Evolutionary conservation across 2,329 filamentous ascomycete genomes (phyloP).

Genomic region (Talaromyces pinophilus): DNA sequence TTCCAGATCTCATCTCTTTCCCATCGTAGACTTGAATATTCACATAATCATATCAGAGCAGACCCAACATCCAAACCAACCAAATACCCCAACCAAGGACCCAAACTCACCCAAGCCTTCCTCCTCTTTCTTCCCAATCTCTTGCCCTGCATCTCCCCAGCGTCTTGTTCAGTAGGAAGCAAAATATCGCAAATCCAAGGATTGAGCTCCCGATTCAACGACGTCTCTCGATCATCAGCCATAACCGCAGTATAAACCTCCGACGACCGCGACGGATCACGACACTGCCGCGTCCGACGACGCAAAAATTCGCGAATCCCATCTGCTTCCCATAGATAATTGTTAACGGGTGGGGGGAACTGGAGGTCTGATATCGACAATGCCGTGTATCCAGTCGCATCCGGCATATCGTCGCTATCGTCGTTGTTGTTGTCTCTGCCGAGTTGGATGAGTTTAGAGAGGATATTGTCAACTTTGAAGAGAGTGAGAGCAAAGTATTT

Average conservation of each 20-base stretch:
- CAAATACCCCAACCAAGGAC: conserved; percentile 22
- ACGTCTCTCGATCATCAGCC: conserved; percentile 7
- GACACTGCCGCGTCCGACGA: conserved; percentile 21
- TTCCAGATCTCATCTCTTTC: neutral
- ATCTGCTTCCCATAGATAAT: conserved; percentile 21
- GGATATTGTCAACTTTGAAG: conserved; percentile 27
- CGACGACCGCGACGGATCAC: conserved; percentile 8
- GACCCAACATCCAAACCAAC: conserved; percentile 17
- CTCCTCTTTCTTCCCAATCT: neutral
- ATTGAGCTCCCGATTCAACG: conserved; percentile 2
- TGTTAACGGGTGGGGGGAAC: conserved; percentile 26
- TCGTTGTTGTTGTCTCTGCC: neutral
- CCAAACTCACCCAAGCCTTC: conserved; percentile 24
- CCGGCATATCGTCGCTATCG: neutral
- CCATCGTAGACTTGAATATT: neutral
- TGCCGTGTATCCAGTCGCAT: neutral
- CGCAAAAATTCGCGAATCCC: conserved; percentile 22
- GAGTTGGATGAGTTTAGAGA: conserved; percentile 5
- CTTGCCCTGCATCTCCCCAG: neutral
- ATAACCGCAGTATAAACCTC: conserved; percentile 6
- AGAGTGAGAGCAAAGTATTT: conserved; percentile 35
- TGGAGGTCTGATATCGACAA: conserved; percentile 26
- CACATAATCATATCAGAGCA: neutral
- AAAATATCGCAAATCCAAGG: conserved; percentile 24
- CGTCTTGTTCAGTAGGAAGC: neutral